Evolutionary conservation across 1,284 basidiomycete genomes (phyloP).

Genomic region (Ganoderma lingzhi): DNA sequence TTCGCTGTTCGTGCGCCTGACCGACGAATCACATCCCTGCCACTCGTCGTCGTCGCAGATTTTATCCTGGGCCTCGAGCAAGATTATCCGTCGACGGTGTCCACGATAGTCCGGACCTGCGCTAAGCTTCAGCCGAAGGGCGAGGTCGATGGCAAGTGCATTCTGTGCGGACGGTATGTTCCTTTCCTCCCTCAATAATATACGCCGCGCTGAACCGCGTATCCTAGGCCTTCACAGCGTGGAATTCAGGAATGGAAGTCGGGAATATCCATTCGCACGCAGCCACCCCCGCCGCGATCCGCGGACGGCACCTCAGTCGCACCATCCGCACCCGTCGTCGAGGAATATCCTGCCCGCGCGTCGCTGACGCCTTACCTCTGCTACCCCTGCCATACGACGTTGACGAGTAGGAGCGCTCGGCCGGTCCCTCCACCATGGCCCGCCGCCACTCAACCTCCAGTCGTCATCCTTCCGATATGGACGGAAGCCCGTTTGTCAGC

Average conservation of each 20-base stretch:
- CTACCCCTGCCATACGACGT: slow-evolving; percentile 35
- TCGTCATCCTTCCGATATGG: slow-evolving; percentile 29
- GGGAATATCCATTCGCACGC: slow-evolving; percentile 33
- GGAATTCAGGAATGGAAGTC: slow-evolving; percentile 37
- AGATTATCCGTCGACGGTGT: slow-evolving; percentile 90
- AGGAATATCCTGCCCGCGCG: background rate
- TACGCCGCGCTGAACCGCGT: background rate
- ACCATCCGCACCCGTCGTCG: background rate
- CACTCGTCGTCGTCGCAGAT: slow-evolving; percentile 51
- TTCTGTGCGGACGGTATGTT: slow-evolving; percentile 77
- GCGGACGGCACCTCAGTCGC: background rate
- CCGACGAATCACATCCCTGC: background rate
- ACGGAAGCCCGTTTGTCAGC: slow-evolving; percentile 19
- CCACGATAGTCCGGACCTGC: slow-evolving; percentile 86
- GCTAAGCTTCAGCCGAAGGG: slow-evolving; percentile 83
- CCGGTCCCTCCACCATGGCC: slow-evolving; percentile 30
- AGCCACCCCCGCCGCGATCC: slow-evolving; percentile 7
- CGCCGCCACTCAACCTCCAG: background rate
- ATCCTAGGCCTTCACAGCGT: slow-evolving; percentile 29
- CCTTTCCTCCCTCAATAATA: background rate
- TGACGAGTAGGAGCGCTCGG: slow-evolving; percentile 34
- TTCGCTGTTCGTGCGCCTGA: background rate
- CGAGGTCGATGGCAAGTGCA: slow-evolving; percentile 58
- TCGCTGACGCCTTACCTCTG: slow-evolving; percentile 33
- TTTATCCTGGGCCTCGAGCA: slow-evolving; percentile 85